Evolutionary conservation across 495 filamentous ascomycete species (phyloP).

Genomic region (Penicillium longicatenatum): DNA sequence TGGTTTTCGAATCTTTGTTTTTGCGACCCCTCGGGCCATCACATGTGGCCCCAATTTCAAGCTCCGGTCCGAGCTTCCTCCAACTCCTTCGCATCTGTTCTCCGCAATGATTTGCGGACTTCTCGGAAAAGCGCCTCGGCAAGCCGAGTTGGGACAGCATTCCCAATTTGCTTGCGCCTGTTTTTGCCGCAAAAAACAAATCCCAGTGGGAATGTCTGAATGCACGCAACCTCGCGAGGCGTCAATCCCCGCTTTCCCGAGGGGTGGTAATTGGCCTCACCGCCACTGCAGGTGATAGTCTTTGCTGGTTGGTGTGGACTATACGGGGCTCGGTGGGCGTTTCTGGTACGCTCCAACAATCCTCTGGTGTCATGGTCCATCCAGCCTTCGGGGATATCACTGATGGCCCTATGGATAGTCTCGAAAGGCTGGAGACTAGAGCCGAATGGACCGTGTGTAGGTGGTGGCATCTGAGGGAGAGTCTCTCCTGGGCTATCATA

Average conservation of each 20-base stretch:
- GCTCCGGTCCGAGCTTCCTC: not conserved
- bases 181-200: constrained; percentile 56
- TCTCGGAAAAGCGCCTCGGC: constrained; percentile 61
- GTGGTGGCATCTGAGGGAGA: constrained; percentile 67
- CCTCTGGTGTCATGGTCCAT: constrained; percentile 49
- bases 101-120: constrained; percentile 56
- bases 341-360: constrained; percentile 16
- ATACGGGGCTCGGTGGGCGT: constrained; percentile 26
- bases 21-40: not conserved
- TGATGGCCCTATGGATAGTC: constrained; percentile 52
- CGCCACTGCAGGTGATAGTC: constrained; percentile 72
- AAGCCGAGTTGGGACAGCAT: constrained; percentile 75
- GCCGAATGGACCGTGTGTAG: constrained; percentile 57
- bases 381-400: constrained; percentile 40
- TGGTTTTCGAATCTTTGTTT: not conserved
- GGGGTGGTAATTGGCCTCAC: constrained; percentile 68
- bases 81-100: constrained; percentile 52
- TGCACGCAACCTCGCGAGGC: constrained; percentile 67
- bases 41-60: constrained; percentile 1
- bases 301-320: constrained; percentile 52
- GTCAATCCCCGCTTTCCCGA: constrained; percentile 68
- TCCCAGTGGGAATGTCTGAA: constrained; percentile 72
- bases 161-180: constrained; percentile 77
- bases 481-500: constrained; percentile 67
- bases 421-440: constrained; percentile 32